Base-by-base conservation (phyloP, 345 rosid genomes). In the Brassica cretica region DNA sequence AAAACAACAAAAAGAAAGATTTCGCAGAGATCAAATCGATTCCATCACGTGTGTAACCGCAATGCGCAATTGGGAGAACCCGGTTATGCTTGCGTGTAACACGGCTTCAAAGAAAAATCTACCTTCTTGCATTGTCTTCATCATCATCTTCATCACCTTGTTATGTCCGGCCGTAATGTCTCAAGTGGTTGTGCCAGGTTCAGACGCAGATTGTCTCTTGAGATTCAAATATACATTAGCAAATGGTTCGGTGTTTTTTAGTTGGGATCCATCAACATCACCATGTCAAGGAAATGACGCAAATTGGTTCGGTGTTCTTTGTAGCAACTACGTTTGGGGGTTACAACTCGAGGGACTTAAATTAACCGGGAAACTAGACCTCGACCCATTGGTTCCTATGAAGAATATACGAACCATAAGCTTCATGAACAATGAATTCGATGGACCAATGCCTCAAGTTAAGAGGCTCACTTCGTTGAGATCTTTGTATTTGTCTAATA, bases 241-340 rank as follows among this genome's bases (percentile, higher is more conserved):
- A 14, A 72, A 81, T 21, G 68, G 62, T 12, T 64, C 75, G 1
- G 73, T 55, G 21, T 84, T 87, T 6, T 33, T 8, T 16, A 73
- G 78, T 65, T 92, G 95, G 97, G 71, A 83, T 33, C 12, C 76
- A 24, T 18, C 82, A 2, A 71, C 53, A 24, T 46, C 67, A 4
- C 95, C 93, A 0, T 92, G 97, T 65, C 16, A 61, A 2, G 76
- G 80, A 65, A 72, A 82, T 12, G 30, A 33, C 8, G 41, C 89
- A 0, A 87, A 88, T 33, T 92, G 97, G 97, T 41, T 21, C 1
- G 92, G 97, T 6, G 78, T 92, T 14, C 83, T 89, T 64, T 92
- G 97, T 71, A 80, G 53, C 19, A 82, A 85, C 0, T 71, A n/a
- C 16, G 75, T 90, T 35, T 84, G 87, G 85, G 97, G 97, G 5